phyloP scores from a whole-genome alignment of 345 rosid species.

The Limnanthes douglasii region DNA sequence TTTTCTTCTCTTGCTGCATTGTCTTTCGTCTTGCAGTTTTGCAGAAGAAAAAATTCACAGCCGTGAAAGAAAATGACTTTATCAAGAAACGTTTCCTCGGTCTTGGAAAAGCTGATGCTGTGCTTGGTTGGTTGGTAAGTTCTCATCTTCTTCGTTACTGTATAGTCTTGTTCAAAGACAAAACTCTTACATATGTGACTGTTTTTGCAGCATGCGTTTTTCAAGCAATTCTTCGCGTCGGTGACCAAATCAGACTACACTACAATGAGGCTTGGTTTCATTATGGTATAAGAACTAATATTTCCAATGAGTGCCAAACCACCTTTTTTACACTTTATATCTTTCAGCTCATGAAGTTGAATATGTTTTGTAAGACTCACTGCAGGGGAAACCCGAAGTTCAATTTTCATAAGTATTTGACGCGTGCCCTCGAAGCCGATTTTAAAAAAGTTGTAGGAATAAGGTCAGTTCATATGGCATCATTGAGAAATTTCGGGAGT shows the following conservation, averaged over 20 bases:
- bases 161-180: not conserved
- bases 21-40: slow-evolving; percentile 24
- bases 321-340: not conserved
- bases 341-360: too few relatives aligned
- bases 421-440: slow-evolving; percentile 87
- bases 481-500: too few relatives aligned
- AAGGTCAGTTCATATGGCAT: slow-evolving; percentile 33
- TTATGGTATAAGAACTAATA: slow-evolving; percentile 31
- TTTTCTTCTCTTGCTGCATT: too few relatives aligned
- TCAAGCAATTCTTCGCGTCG: slow-evolving; percentile 75
- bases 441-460: slow-evolving; percentile 91
- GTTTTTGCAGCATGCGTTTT: slow-evolving; percentile 51
- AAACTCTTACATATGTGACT: not conserved
- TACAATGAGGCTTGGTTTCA: slow-evolving; percentile 65
- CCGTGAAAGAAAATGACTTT: slow-evolving; percentile 57
- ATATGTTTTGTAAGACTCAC: too few relatives aligned
- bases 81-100: slow-evolving; percentile 61
- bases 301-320: not conserved
- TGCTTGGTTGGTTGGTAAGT: slow-evolving; percentile 64
- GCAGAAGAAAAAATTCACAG: slow-evolving; percentile 19
- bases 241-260: slow-evolving; percentile 66
- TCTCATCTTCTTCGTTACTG: not conserved
- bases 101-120: slow-evolving; percentile 35
- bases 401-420: slow-evolving; percentile 71
- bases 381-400: slow-evolving; percentile 62